These are phyloP conservation scores for Acanthamoeba castellanii DNA, from an alignment of 208 protist species.

Conservation along the genomic window DNA sequence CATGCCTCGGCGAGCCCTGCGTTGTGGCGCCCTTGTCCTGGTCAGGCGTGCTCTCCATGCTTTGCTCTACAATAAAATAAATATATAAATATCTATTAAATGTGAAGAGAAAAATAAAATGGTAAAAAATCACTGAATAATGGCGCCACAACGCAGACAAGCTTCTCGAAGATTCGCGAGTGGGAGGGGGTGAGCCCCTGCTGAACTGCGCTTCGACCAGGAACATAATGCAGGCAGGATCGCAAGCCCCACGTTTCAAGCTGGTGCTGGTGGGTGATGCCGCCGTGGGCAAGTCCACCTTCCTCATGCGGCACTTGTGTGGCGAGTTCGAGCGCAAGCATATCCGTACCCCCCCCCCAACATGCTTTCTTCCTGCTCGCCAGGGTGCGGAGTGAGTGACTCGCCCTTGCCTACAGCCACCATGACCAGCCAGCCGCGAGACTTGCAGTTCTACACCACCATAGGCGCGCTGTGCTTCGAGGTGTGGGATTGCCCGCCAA, in stretches of 20 bases:
- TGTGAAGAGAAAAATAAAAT: background rate
- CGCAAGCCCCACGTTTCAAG: background rate
- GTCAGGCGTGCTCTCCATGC: background rate
- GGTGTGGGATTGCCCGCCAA: background rate
- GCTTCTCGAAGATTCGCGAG: background rate
- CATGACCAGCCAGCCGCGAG: background rate
- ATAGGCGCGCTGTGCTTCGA: background rate
- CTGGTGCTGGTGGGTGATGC: constrained; percentile 33
- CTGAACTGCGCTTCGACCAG: no score
- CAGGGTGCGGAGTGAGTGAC: no score
- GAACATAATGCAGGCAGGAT: background rate
- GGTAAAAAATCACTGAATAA: background rate
- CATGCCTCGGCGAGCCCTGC: background rate
- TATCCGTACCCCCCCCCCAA: background rate
- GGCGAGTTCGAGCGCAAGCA: background rate
- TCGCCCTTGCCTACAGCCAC: background rate
- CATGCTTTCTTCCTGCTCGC: no score
- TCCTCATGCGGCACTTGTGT: background rate
- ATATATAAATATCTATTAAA: no score
- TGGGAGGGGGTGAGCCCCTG: background rate
- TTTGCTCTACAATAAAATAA: background rate
- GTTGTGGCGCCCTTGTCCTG: background rate
- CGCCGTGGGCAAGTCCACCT: constrained; percentile 17
- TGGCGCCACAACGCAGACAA: background rate
- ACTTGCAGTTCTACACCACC: background rate